phyloP scores from a whole-genome alignment of 768 basidiomycete genomes.

The Butyriboletus loyo region DNA sequence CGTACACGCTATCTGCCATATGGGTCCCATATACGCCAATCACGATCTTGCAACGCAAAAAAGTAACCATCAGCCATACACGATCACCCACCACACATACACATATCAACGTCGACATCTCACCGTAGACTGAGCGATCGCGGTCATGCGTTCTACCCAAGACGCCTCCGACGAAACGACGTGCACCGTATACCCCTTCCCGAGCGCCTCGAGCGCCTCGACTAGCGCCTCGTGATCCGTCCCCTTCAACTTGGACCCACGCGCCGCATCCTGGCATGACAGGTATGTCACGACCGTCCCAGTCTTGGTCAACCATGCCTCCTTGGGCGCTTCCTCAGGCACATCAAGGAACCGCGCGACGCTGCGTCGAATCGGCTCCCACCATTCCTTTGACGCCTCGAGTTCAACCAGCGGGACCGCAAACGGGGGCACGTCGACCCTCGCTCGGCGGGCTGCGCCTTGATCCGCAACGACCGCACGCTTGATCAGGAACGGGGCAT shows the following conservation, averaged over 20 bases:
- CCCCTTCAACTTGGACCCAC: conserved; percentile 48
- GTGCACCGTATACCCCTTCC: conserved; percentile 52
- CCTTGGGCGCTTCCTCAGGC: conserved; percentile 18
- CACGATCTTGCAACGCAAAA: conserved; percentile 42
- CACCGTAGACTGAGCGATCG: conserved; percentile 68
- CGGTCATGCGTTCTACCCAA: conserved; percentile 62
- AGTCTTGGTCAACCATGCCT: conserved; percentile 16
- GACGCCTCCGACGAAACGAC: conserved; percentile 49
- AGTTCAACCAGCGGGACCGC: conserved; percentile 44
- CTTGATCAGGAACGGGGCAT: conserved; percentile 69
- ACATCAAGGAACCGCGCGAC: conserved; percentile 44
- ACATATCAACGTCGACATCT: conserved; percentile 16
- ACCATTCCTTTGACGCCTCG: conserved; percentile 58
- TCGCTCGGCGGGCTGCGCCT: conserved; percentile 51
- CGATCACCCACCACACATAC: background rate
- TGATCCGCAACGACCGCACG: conserved; percentile 76
- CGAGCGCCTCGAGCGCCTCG: conserved; percentile 51
- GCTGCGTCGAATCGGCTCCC: conserved; percentile 52
- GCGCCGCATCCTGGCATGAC: conserved; percentile 52
- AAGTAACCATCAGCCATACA: background rate
- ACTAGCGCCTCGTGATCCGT: conserved; percentile 63
- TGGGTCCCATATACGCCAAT: conserved; percentile 58
- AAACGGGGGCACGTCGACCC: conserved; percentile 22
- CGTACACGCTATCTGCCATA: conserved; percentile 67
- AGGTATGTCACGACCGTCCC: conserved; percentile 66